Conservation (phyloP, 768 basidiomycete genomes). For the Astraeus odoratus region DNA sequence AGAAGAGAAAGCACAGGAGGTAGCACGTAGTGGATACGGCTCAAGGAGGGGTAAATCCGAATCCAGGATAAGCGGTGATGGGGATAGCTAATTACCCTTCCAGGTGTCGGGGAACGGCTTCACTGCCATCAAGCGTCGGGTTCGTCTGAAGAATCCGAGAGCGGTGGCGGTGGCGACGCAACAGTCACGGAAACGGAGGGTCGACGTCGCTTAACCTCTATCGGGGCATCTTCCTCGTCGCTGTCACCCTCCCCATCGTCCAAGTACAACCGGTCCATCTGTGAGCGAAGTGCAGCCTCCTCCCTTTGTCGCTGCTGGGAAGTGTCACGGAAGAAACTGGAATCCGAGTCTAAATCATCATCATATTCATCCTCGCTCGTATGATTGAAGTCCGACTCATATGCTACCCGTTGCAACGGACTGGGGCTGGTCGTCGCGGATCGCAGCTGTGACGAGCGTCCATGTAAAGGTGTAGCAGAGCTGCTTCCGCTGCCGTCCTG, state of each 20-base stretch:
- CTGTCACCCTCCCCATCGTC: conserved; percentile 29
- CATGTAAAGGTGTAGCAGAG: not conserved
- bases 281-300: conserved; percentile 20
- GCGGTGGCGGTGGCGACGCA: conserved; percentile 18
- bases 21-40: too few relatives aligned
- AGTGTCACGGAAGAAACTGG: conserved; percentile 29
- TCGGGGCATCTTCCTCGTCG: conserved; percentile 29
- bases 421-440: conserved; percentile 32
- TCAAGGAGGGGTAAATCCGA: too few relatives aligned
- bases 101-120: not conserved
- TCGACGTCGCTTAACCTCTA: conserved; percentile 30
- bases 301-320: conserved; percentile 18
- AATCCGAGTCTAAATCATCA: conserved; percentile 25
- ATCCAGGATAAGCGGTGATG: too few relatives aligned
- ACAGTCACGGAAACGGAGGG: conserved; percentile 25
- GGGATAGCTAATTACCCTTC: too few relatives aligned
- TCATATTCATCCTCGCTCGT: conserved; percentile 27
- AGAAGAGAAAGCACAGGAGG: too few relatives aligned
- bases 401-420: conserved; percentile 31
- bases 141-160: conserved; percentile 16
- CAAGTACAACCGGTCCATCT: conserved; percentile 27
- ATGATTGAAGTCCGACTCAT: conserved; percentile 25
- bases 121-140: not conserved
- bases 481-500: not conserved
- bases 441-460: conserved; percentile 12